Percentiles rank a stretch among this genome's conserved stretches.
Conservation (phyloP, 1,139 yeast genomes). For the Zygoascus meyerae region DNA sequence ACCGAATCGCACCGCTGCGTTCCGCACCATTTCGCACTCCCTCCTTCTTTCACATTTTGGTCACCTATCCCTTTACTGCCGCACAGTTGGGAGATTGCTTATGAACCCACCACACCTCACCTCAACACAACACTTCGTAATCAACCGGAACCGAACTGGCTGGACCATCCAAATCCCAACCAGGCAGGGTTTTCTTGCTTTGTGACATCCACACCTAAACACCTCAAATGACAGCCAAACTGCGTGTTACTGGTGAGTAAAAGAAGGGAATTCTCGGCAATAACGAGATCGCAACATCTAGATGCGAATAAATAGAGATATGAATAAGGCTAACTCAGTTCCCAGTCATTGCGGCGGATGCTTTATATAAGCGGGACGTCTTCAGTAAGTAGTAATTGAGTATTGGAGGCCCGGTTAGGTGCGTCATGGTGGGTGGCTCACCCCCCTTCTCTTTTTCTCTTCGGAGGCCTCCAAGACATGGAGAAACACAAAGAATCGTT, state of each 20-base stretch:
- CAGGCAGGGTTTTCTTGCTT: conserved; percentile 7
- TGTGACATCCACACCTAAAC: not conserved
- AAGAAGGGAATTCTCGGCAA: not conserved
- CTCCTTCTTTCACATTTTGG: too few relatives aligned
- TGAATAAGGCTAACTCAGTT: conserved; percentile 2
- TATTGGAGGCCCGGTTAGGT: not conserved
- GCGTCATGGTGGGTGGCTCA: too few relatives aligned
- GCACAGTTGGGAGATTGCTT: too few relatives aligned
- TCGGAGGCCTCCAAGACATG: not conserved
- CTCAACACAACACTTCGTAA: too few relatives aligned
- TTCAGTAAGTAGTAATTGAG: conserved; percentile 53
- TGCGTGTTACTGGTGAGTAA: conserved; percentile 21
- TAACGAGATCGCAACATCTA: conserved; percentile 1
- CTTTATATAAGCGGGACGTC: conserved; percentile 89
- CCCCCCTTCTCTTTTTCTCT: too few relatives aligned
- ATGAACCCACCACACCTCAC: too few relatives aligned
- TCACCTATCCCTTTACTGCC: too few relatives aligned
- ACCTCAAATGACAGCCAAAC: conserved; percentile 16
- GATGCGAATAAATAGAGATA: not conserved
- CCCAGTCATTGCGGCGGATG: conserved; percentile 85
- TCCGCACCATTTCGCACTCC: too few relatives aligned
- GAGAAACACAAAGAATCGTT: not conserved
- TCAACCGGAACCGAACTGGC: too few relatives aligned
- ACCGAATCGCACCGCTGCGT: too few relatives aligned
- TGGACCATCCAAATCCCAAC: not conserved